These are phyloP conservation scores for Syncephalis fuscata DNA, from an alignment of 371 early-diverging fungal genomes.

Conservation along the genomic window DNA sequence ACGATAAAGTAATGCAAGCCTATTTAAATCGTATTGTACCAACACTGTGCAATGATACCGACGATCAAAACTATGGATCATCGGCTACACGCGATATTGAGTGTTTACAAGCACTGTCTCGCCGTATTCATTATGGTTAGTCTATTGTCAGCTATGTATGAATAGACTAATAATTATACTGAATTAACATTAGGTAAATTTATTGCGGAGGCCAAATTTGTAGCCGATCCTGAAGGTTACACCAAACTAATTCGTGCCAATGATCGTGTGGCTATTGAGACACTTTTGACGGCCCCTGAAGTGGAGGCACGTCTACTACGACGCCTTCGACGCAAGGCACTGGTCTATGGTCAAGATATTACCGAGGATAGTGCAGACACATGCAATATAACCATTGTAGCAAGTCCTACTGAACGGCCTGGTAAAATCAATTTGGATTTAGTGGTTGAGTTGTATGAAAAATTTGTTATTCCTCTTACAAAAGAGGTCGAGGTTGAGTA, in stretches of 20 bases:
- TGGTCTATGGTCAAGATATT: constrained; percentile 82
- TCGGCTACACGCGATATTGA: constrained; percentile 85
- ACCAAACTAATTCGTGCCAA: constrained; percentile 57
- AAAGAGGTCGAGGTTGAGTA: constrained; percentile 91
- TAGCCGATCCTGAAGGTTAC: constrained; percentile 54
- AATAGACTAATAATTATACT: too few species aligned
- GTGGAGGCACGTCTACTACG: constrained; percentile 72
- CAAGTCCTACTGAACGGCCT: constrained; percentile 4
- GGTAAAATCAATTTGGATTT: constrained; percentile 48
- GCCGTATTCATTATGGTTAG: constrained; percentile 93
- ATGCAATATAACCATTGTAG: constrained; percentile 6
- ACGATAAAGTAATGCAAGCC: constrained; percentile 54
- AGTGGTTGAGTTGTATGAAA: constrained; percentile 75
- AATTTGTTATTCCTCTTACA: constrained; percentile 74
- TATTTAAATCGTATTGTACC: constrained; percentile 62
- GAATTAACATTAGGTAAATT: constrained; percentile 54
- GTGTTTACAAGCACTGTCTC: constrained; percentile 77
- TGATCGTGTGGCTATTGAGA: constrained; percentile 62
- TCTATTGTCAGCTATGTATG: too few species aligned
- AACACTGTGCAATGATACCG: constrained; percentile 33
- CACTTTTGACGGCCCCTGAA: constrained; percentile 62
- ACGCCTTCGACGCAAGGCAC: constrained; percentile 70
- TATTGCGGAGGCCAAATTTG: constrained; percentile 89
- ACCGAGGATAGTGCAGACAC: constrained; percentile 14
- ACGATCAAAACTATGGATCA: constrained; percentile 84